Conservation (phyloP, 768 basidiomycete species). For the Suillus plorans region DNA sequence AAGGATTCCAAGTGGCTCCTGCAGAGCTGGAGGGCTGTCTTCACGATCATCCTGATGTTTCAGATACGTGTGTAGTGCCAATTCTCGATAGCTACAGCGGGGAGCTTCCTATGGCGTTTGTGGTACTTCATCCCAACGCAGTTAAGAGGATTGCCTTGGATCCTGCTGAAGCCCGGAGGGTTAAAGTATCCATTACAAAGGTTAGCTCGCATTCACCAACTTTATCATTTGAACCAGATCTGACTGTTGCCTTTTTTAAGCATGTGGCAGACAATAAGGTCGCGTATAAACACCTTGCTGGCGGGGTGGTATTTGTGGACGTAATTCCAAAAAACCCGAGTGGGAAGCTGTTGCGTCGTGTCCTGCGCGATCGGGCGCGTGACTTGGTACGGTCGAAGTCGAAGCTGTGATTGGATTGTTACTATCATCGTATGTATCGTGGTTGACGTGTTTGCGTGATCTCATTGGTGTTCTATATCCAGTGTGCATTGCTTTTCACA, state of each 20-base stretch:
- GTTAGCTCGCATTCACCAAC: conserved; percentile 25
- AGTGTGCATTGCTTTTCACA: too few relatives aligned
- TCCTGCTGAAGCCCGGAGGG: conserved; percentile 27
- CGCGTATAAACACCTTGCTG: conserved; percentile 57
- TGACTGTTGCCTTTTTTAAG: conserved; percentile 28
- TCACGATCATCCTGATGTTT: conserved; percentile 58
- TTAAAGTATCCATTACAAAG: conserved; percentile 49
- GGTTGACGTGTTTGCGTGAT: background rate
- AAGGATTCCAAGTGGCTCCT: conserved; percentile 73
- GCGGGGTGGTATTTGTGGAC: conserved; percentile 56
- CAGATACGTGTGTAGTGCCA: conserved; percentile 63
- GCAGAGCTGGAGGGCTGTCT: conserved; percentile 70
- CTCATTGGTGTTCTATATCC: background rate
- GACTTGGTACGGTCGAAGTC: conserved; percentile 11
- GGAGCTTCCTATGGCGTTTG: conserved; percentile 69
- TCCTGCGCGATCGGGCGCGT: conserved; percentile 52
- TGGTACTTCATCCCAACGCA: conserved; percentile 50
- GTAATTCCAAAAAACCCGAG: conserved; percentile 63
- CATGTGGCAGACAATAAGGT: conserved; percentile 55
- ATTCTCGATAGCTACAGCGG: conserved; percentile 70
- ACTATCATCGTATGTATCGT: background rate
- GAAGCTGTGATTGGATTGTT: background rate
- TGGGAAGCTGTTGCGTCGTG: conserved; percentile 54
- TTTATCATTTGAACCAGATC: background rate
- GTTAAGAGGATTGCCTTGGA: conserved; percentile 32